phyloP scores from a whole-genome alignment of 2,329 filamentous ascomycete genomes.

The Paraphoma sp. region DNA sequence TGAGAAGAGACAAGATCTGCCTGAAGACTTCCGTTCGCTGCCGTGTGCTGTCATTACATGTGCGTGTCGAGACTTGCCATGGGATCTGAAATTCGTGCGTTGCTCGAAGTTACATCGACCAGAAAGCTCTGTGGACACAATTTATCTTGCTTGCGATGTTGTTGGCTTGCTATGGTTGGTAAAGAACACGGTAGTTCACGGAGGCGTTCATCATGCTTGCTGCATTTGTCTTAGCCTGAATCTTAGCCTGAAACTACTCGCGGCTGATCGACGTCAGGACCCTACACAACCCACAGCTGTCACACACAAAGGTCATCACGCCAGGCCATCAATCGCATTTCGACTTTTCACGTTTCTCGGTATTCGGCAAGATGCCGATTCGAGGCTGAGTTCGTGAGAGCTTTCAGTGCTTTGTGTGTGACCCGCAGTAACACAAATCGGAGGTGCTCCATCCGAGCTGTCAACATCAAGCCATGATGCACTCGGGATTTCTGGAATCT shows the following conservation, averaged over 20 bases:
- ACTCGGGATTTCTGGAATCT: conserved; percentile 1
- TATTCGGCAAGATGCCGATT: conserved; percentile 12
- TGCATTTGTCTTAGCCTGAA: conserved; percentile 11
- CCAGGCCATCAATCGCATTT: conserved; percentile 8
- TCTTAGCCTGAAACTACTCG: conserved; percentile 23
- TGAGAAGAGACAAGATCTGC: conserved; percentile 20
- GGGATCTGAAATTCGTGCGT: too few species aligned
- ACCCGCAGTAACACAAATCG: conserved; percentile 9
- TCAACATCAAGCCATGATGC: conserved; percentile 1
- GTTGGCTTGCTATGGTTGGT: not conserved
- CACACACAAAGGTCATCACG: conserved; percentile 26
- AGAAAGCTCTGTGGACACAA: too few species aligned
- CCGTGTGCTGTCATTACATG: conserved; percentile 1
- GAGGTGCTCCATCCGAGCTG: conserved; percentile 16
- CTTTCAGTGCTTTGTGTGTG: conserved; percentile 8
- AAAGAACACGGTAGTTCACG: not conserved
- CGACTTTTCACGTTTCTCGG: conserved; percentile 14
- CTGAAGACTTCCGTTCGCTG: conserved; percentile 17
- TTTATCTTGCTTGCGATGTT: not conserved
- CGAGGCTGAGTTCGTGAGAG: conserved; percentile 21
- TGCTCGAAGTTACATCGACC: too few species aligned
- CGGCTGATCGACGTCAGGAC: conserved; percentile 25
- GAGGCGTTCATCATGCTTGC: conserved; percentile 15
- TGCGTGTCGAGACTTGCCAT: not conserved
- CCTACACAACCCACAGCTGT: conserved; percentile 18